Evolutionary conservation across 2,329 filamentous ascomycete species (phyloP), one percentile per base, ranked within the genome.

Genomic region (Sporothrix variecibatus): DNA sequence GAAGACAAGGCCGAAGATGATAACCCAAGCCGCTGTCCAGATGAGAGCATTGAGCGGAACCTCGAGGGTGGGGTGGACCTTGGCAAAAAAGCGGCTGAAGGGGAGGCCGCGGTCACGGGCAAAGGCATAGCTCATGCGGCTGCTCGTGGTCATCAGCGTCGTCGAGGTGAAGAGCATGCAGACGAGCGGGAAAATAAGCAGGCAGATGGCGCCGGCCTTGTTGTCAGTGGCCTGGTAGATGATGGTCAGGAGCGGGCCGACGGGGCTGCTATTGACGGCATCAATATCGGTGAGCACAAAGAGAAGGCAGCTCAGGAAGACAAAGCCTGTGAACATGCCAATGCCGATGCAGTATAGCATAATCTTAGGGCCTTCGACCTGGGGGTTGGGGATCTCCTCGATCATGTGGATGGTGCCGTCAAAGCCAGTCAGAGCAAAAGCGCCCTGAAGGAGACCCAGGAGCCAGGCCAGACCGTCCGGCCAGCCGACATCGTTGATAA

Each of bases 401-500:
- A 86, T 87, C 86, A 88, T 87, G 81, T 86, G 82, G 17, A 86
- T 85, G 3, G 86, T 85, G 78, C 86, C 87, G 77, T 87, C 86
- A 76, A 88, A 87, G 60, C 85, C 86, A 0, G 85, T 87, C 34
- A 87, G 78, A 6, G 84, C 82, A 74, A 87, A 86, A 0, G 85
- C 85, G 0, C 85, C 85, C 77, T 87, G 88, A 0, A 90, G 81
- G 62, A 88, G 79, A 0, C 86, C 86, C n/a, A 88, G 81, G 69
- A 87, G 79, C 86, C 86, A 91, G 2, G 88, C 84, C 46, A 93
- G 80, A 0, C 91, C 91, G 81, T 92, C 89, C 0, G 91, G 91
- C 91, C 91, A 93, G 58, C 90, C 90, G 9, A 88, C 90, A 65
- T 87, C 80, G 77, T 94, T 94, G 79, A 92, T 87, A 78, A 94